Evolutionary conservation across 495 filamentous ascomycete genomes (phyloP).

Genomic region (Podospora pseudoanserina): DNA sequence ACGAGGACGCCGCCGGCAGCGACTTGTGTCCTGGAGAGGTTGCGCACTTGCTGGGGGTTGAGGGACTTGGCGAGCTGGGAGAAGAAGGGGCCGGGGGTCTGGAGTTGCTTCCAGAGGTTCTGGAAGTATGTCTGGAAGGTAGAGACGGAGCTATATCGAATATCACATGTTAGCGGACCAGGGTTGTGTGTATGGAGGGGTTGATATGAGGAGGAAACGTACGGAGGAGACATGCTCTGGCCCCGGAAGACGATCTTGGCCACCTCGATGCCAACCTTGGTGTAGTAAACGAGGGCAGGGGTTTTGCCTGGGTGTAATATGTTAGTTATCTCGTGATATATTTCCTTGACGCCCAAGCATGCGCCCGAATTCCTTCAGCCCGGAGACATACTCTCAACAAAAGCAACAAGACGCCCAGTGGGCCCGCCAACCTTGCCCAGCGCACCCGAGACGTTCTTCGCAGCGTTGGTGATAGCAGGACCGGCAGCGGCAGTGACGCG

Average conservation of each 20-base stretch:
- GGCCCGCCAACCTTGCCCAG: constrained; percentile 78
- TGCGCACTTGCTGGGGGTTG: constrained; percentile 62
- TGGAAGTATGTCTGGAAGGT: constrained; percentile 88
- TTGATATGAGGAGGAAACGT: constrained; percentile 41
- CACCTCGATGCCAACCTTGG: constrained; percentile 81
- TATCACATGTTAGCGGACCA: constrained; percentile 3
- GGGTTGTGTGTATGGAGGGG: background rate
- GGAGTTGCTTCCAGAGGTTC: constrained; percentile 60
- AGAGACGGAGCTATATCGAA: constrained; percentile 56
- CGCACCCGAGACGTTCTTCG: constrained; percentile 58
- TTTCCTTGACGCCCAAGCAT: background rate
- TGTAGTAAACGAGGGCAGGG: constrained; percentile 86
- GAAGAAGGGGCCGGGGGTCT: constrained; percentile 58
- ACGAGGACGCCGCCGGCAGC: constrained; percentile 66
- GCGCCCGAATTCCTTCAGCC: constrained; percentile 36
- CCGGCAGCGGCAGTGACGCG: constrained; percentile 77
- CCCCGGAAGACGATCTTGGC: constrained; percentile 80
- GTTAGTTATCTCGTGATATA: background rate
- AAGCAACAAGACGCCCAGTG: constrained; percentile 73
- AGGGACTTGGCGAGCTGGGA: constrained; percentile 36
- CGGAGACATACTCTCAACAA: constrained; percentile 67
- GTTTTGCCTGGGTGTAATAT: constrained; percentile 60
- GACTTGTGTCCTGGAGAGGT: constrained; percentile 64
- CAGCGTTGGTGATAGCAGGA: constrained; percentile 67
- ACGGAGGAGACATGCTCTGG: constrained; percentile 93